Base-by-base conservation (phyloP, 2,329 filamentous ascomycete genomes). In the Apiospora sp. region DNA sequence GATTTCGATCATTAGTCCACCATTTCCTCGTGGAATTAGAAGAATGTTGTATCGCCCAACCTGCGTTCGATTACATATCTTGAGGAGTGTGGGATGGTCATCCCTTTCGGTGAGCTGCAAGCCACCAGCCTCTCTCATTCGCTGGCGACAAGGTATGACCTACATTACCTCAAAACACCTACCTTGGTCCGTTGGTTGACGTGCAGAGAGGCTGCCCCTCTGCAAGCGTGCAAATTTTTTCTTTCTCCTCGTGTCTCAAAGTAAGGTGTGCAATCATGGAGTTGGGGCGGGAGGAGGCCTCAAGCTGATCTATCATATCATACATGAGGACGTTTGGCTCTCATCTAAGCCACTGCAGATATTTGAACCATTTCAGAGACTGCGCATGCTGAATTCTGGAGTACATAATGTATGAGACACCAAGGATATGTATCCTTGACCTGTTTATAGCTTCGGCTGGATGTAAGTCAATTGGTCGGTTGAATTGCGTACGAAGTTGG, bases 31-130 rank as follows among this genome's bases (percentile, higher is more conserved):
- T 10, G 8, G 37, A 41, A 10, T 10, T 10, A 41, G 37, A 41
- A 41, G 6, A 41, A 41, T 41, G 1, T 41, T 41, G 37, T 48
- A 48, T 5, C 46, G 46, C 46, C 37, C 37, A 27, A 14, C 8
- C 4, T 51, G 10, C 7, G n/a, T 51, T 51, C 24, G 37, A 10
- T 41, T 41, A 41, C 37, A 41, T 41, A 51, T 27, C 5, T 4
- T 8, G 12, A 10, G 48, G 48, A 27, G 49, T n/a, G 49, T 27
- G n/a, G 49, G 24, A 19, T 58, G 51, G 27, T 8, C 14, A 37
- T 41, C 54, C 30, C 30, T 61, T 19, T 61, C 54, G 30, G 54
- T 61, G 54, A 61, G 30, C 30, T 37, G 54, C 54, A 61, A 61
- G 30, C 30, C 54, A 61, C 54, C 54, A 37, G 10, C 16, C 22